Evolutionary conservation across 73 alveolate genomes (phyloP).

Genomic region (Tetrahymena borealis): DNA sequence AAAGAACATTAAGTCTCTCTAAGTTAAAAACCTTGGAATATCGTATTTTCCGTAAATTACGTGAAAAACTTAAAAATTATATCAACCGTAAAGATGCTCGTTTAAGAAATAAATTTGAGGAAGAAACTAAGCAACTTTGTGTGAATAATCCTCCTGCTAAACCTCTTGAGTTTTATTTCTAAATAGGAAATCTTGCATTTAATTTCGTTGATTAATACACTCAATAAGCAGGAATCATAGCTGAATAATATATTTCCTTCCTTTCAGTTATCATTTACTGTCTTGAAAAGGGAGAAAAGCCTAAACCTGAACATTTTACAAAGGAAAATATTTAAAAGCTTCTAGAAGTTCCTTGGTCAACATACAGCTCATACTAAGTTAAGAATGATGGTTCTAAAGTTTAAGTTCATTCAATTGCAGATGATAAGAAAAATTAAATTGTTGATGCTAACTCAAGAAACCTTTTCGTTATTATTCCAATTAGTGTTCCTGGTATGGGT

Average conservation of each 20-base stretch:
- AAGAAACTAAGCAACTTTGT: slow-evolving; percentile 63
- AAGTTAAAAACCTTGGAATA: slow-evolving; percentile 89
- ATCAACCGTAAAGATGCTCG: slow-evolving; percentile 23
- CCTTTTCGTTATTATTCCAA: slow-evolving; percentile 62
- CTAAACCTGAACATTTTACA: slow-evolving; percentile 9
- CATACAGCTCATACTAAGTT: neutral
- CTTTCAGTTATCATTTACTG: slow-evolving; percentile 5
- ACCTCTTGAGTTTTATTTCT: slow-evolving; percentile 71
- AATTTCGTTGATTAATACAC: slow-evolving; percentile 30
- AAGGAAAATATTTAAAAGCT: slow-evolving; percentile 20
- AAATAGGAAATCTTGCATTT: slow-evolving; percentile 66
- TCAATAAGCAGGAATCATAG: neutral
- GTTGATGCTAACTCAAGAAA: slow-evolving; percentile 16
- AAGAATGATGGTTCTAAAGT: neutral
- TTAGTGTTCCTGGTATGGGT: slow-evolving; percentile 89
- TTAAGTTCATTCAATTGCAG: neutral
- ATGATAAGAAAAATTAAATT: neutral
- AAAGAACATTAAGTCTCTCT: slow-evolving; percentile 56
- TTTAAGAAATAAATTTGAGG: slow-evolving; percentile 52
- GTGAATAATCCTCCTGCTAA: slow-evolving; percentile 65
- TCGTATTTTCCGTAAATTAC: slow-evolving; percentile 81
- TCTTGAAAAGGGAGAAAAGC: neutral
- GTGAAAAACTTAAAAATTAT: slow-evolving; percentile 83
- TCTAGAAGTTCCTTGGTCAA: slow-evolving; percentile 17
- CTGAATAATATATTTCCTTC: neutral